Conservation (phyloP, 192 early-diverging fungal genomes). For the Mortierella antarctica region DNA sequence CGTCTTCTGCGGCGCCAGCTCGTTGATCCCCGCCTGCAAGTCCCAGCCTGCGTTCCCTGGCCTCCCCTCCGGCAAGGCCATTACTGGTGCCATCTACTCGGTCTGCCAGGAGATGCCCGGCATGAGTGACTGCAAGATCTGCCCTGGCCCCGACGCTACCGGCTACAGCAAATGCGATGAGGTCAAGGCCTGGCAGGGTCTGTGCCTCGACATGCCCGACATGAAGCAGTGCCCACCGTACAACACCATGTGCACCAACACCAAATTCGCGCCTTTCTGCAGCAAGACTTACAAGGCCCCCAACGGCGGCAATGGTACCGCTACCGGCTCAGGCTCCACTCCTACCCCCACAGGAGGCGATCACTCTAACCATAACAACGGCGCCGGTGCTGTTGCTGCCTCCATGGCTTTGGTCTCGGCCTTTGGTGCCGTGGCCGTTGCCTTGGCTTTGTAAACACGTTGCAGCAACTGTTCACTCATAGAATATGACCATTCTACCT, state of each 20-base stretch:
- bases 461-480: background rate
- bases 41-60: constrained; percentile 39
- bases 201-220: constrained; percentile 50
- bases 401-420: constrained; percentile 28
- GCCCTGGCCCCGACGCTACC: constrained; percentile 44
- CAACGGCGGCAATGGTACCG: background rate
- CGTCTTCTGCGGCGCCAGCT: constrained; percentile 28
- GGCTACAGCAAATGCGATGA: constrained; percentile 51
- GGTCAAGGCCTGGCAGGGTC: constrained; percentile 39
- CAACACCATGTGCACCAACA: constrained; percentile 45
- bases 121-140: constrained; percentile 50
- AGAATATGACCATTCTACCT: background rate
- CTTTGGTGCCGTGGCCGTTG: constrained; percentile 3
- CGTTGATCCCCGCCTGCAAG: constrained; percentile 44
- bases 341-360: constrained; percentile 6
- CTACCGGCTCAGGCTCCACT: background rate
- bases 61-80: constrained; percentile 43
- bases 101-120: constrained; percentile 47
- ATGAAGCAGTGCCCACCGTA: constrained; percentile 45
- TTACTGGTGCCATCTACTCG: constrained; percentile 43
- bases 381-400: constrained; percentile 4
- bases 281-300: constrained; percentile 15
- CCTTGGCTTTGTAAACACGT: constrained; percentile 16
- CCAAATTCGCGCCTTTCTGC: constrained; percentile 48
- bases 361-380: constrained; percentile 29